Percentiles rank a stretch among this genome's conserved stretches.
phyloP scores from a whole-genome alignment of 768 basidiomycete genomes.

The Rhodotorula babjevae region DNA sequence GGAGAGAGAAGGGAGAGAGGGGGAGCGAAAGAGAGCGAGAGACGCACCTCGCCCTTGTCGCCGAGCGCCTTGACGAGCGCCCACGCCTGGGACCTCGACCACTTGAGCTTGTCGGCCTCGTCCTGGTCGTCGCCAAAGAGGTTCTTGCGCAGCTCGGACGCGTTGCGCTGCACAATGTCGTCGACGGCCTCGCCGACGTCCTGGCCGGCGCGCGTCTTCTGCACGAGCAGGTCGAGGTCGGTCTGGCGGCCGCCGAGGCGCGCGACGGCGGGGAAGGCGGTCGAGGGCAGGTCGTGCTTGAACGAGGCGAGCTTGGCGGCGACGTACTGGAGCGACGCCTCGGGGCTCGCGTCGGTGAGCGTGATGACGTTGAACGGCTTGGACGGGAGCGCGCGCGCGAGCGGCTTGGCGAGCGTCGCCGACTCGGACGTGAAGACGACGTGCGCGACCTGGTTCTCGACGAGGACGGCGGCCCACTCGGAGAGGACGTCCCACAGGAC shows the following conservation, averaged over 20 bases:
- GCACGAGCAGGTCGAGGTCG: slow-evolving; percentile 62
- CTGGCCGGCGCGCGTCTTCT: slow-evolving; percentile 38
- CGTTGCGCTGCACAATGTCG: slow-evolving; percentile 74
- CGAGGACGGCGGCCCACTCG: slow-evolving; percentile 76
- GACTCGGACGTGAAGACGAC: slow-evolving; percentile 87
- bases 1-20: neutral
- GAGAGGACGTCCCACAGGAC: slow-evolving; percentile 64
- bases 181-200: slow-evolving; percentile 40
- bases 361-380: slow-evolving; percentile 74
- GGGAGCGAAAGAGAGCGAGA: too few species aligned
- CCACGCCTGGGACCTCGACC: slow-evolving; percentile 88
- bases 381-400: slow-evolving; percentile 78
- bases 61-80: slow-evolving; percentile 68
- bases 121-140: slow-evolving; percentile 90
- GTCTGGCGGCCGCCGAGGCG: slow-evolving; percentile 84
- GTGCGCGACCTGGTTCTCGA: slow-evolving; percentile 82
- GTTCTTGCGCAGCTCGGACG: slow-evolving; percentile 78
- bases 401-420: slow-evolving; percentile 74
- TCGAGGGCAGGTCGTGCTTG: slow-evolving; percentile 53
- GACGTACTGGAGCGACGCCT: slow-evolving; percentile 74
- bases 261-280: slow-evolving; percentile 60
- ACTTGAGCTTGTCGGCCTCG: slow-evolving; percentile 73
- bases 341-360: slow-evolving; percentile 76
- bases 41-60: slow-evolving; percentile 53
- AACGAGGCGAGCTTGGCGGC: slow-evolving; percentile 56